These are phyloP conservation scores for Abrus pulchellus DNA, from an alignment of 306 rosid species.

Conservation along the genomic window DNA sequence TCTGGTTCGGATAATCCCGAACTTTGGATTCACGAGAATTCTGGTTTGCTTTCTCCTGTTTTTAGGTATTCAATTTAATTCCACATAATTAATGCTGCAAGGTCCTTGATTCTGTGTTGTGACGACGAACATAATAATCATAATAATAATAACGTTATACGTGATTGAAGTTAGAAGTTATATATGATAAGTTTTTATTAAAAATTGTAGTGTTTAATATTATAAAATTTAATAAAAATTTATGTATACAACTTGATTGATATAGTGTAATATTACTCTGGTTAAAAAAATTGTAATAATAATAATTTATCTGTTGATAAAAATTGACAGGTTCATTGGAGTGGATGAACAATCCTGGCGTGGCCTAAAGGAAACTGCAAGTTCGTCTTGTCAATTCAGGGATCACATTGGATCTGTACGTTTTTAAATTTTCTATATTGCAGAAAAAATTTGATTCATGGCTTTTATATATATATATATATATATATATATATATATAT, in stretches of 20 bases:
- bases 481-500: not conserved
- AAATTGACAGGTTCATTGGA: constrained; percentile 57
- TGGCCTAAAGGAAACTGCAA: constrained; percentile 60
- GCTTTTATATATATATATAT: too few relatives aligned
- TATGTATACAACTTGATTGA: too few relatives aligned
- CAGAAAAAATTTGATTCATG: constrained; percentile 7
- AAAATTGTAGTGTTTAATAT: too few relatives aligned
- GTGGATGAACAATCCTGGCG: constrained; percentile 63
- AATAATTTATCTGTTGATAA: not conserved
- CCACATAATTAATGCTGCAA: constrained; percentile 1
- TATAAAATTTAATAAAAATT: too few relatives aligned
- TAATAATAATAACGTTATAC: not conserved
- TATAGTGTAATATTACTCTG: too few relatives aligned
- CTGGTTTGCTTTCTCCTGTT: constrained; percentile 63
- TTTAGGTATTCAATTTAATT: constrained; percentile 53
- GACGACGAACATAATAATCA: not conserved
- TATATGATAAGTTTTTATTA: too few relatives aligned
- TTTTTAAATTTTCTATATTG: constrained; percentile 21
- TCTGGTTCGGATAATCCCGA: constrained; percentile 52
- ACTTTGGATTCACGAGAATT: constrained; percentile 58
- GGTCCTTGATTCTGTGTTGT: constrained; percentile 19
- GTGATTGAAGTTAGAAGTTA: too few relatives aligned
- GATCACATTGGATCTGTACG: constrained; percentile 60
- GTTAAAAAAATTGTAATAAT: not conserved
- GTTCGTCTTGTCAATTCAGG: constrained; percentile 64